These are phyloP conservation scores for Melanomma pulvis-pyrius DNA, from an alignment of 495 filamentous ascomycete species.

Conservation along the genomic window DNA sequence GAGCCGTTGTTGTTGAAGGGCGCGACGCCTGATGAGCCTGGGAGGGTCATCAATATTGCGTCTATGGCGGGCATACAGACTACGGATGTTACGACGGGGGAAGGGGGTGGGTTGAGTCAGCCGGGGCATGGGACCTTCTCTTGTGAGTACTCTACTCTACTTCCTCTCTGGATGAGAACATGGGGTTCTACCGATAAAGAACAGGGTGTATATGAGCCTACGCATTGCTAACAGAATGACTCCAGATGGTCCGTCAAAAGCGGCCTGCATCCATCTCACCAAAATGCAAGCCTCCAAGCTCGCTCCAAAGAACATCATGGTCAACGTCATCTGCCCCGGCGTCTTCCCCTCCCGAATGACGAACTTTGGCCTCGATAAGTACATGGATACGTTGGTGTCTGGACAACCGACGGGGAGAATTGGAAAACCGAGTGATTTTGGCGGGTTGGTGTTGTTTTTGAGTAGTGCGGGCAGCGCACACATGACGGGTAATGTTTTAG, in stretches of 20 bases:
- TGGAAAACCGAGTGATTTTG: slow-evolving; percentile 46
- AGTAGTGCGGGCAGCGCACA: slow-evolving; percentile 39
- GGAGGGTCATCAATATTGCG: slow-evolving; percentile 45
- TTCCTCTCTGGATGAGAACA: not conserved
- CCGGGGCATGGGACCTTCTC: slow-evolving; percentile 43
- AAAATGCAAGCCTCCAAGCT: slow-evolving; percentile 46
- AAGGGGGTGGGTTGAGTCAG: slow-evolving; percentile 38
- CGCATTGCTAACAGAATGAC: not conserved
- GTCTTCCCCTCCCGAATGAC: slow-evolving; percentile 47
- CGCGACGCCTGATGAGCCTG: slow-evolving; percentile 39
- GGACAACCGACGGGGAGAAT: slow-evolving; percentile 44
- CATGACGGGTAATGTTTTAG: slow-evolving; percentile 45
- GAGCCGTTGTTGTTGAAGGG: slow-evolving; percentile 40
- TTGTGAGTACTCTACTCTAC: slow-evolving; percentile 30
- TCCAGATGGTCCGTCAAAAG: slow-evolving; percentile 43
- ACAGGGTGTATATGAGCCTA: too few relatives aligned
- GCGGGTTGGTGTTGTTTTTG: slow-evolving; percentile 42
- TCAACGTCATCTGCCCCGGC: slow-evolving; percentile 45
- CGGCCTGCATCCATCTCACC: slow-evolving; percentile 45
- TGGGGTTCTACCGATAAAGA: too few relatives aligned
- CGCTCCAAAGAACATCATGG: slow-evolving; percentile 43
- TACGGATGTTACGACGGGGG: slow-evolving; percentile 41
- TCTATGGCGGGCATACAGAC: slow-evolving; percentile 46
- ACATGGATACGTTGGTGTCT: slow-evolving; percentile 40
- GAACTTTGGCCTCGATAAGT: slow-evolving; percentile 40